Base-by-base conservation (phyloP, 2,329 filamentous ascomycete genomes). In the Cercospora sesami region DNA sequence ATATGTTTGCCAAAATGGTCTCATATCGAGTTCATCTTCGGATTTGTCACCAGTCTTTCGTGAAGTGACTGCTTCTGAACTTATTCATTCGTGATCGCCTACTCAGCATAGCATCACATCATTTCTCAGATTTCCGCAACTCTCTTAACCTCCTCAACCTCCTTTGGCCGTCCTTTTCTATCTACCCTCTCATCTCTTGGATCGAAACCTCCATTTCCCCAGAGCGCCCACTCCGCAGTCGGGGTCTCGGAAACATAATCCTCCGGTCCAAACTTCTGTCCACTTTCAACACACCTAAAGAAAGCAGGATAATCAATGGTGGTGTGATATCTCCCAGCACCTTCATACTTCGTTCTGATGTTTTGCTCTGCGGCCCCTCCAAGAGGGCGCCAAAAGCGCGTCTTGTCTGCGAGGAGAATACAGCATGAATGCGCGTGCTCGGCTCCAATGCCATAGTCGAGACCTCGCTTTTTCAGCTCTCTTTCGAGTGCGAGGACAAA, bases 351-450 rank as follows among this genome's bases (percentile, higher is more conserved):
- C 4, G 42, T 59, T 16, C 62, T 58, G 4, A 59, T 6, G 21
- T 21, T 21, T 8, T 59, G 33, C 33, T 64, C 53, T 5, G 48
- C 3, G 31, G 33, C 9, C 14, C 7, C 31, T 9, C 12, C n/a
- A 14, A 55, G 57, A 9, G 68, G 39, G 51, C 89, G 87, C 66
- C 84, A 83, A 83, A 98, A 99, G 8, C 93, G 83, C 66, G 90
- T 89, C 75, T 91, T 94, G 63, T 79, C 78, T 0, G 93, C 94
- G 45, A 98, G 85, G 63, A 98, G 82, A 23, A 96, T 89, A 78
- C 94, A 98, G 83, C 95, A 98, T 77, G 91, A 95, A 81, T 98
- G 94, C 1, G 92, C 92, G 77, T 98, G 94, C 81, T 98, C 95
- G 1, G 94, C 95, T 0, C 92, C 94, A 73, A 98, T 94, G 18